Percentiles rank a stretch among this genome's conserved stretches.
phyloP scores from a whole-genome alignment of 2,329 filamentous ascomycete genomes.

The Aspergillus pseudonomiae region DNA sequence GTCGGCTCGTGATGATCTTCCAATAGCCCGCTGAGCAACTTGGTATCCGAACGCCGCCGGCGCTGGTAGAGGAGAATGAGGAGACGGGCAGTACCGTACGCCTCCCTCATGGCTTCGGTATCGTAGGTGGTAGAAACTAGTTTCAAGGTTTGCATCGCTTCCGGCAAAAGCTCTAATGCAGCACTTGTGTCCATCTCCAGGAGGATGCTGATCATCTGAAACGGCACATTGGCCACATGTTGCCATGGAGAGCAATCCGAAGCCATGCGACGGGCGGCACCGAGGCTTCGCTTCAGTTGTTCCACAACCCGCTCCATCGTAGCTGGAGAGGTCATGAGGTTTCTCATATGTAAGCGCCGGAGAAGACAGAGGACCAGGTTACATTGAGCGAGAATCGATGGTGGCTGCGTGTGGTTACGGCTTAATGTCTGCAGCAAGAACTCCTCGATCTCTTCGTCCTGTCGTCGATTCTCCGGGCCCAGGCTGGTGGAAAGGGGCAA shows the following conservation, averaged over 20 bases:
- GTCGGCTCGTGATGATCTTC: neutral
- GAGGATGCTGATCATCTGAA: slow-evolving; percentile 59
- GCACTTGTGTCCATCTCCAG: slow-evolving; percentile 57
- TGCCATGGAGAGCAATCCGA: slow-evolving; percentile 56
- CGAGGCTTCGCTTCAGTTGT: slow-evolving; percentile 48
- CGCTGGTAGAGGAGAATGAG: slow-evolving; percentile 55
- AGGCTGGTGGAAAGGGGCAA: slow-evolving; percentile 56
- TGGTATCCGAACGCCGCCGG: slow-evolving; percentile 45
- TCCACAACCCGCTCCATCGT: slow-evolving; percentile 50
- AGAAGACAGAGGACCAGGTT: slow-evolving; percentile 59
- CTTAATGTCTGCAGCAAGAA: slow-evolving; percentile 45
- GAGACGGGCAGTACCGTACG: slow-evolving; percentile 54
- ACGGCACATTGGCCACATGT: slow-evolving; percentile 61
- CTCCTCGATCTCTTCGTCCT: slow-evolving; percentile 46
- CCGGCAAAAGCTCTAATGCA: slow-evolving; percentile 51
- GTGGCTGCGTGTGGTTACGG: slow-evolving; percentile 43
- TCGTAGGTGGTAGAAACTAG: slow-evolving; percentile 47
- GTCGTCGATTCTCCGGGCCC: slow-evolving; percentile 50
- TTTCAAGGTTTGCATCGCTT: slow-evolving; percentile 53
- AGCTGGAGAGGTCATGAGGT: slow-evolving; percentile 45
- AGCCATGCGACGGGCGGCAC: slow-evolving; percentile 50
- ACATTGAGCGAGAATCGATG: slow-evolving; percentile 54
- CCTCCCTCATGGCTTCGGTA: slow-evolving; percentile 54
- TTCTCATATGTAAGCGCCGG: slow-evolving; percentile 55
- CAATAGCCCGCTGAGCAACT: slow-evolving; percentile 25